Conservation (phyloP, 2,329 filamentous ascomycete species). For the Colletotrichum endophyticum region DNA sequence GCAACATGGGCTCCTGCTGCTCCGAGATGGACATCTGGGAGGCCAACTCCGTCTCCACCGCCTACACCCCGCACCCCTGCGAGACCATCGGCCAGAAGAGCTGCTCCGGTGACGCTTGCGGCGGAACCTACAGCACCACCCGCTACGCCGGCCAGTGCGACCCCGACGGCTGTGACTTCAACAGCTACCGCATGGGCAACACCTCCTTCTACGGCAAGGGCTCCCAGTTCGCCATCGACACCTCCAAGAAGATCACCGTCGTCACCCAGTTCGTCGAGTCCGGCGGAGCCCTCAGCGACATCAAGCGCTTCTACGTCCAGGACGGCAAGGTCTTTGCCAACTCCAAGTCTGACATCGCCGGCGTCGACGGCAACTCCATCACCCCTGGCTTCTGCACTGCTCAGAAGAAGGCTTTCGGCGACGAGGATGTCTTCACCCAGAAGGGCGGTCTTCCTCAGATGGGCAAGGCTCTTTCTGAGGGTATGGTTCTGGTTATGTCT, state of each 20-base stretch:
- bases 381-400: constrained; percentile 62
- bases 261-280: constrained; percentile 66
- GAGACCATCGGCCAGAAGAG: constrained; percentile 50
- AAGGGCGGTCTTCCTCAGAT: constrained; percentile 65
- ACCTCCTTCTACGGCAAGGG: constrained; percentile 64
- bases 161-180: constrained; percentile 74
- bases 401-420: constrained; percentile 63
- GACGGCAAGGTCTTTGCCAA: constrained; percentile 64
- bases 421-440: constrained; percentile 54
- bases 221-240: constrained; percentile 61
- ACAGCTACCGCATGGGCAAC: constrained; percentile 70
- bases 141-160: constrained; percentile 70
- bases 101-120: constrained; percentile 57
- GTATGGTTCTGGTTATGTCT: constrained; percentile 55
- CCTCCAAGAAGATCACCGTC: constrained; percentile 65
- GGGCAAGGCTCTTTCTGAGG: constrained; percentile 46
- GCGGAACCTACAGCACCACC: constrained; percentile 54
- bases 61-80: constrained; percentile 71
- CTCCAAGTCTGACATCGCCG: constrained; percentile 43
- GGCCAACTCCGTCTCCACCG: constrained; percentile 68
- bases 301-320: constrained; percentile 71
- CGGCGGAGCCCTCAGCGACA: constrained; percentile 60
- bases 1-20: constrained; percentile 61
- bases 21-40: constrained; percentile 70
- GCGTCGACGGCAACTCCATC: constrained; percentile 51